These are phyloP conservation scores for Crithidia fasciculata DNA, from an alignment of 208 protist species.

Conservation along the genomic window DNA sequence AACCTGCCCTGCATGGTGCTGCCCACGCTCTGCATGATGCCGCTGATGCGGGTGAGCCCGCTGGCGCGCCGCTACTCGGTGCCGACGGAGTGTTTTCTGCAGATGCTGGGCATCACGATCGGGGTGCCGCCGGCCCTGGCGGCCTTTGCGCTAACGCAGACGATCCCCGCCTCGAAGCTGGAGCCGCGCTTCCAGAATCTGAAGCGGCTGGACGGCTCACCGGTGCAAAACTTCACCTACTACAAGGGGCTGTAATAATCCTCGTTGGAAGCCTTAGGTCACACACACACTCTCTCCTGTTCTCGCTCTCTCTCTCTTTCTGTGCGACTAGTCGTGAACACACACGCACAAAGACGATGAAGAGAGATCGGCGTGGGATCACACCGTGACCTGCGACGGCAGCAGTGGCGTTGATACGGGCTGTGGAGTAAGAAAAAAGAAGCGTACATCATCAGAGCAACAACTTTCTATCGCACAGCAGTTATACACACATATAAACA, in stretches of 20 bases:
- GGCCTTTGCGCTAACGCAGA: constrained; percentile 62
- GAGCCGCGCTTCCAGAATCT: constrained; percentile 73
- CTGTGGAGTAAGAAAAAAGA: no score
- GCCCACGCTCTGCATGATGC: constrained; percentile 86
- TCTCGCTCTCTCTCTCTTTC: no score
- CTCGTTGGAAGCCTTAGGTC: no score
- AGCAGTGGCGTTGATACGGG: no score
- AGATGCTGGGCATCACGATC: constrained; percentile 69
- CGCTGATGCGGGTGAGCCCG: constrained; percentile 44
- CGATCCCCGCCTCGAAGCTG: constrained; percentile 51
- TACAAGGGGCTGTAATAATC: constrained; percentile 82
- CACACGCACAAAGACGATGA: no score
- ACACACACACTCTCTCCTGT: no score
- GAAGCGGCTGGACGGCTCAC: constrained; percentile 63
- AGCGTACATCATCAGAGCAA: no score
- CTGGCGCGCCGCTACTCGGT: constrained; percentile 42
- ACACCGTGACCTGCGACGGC: no score
- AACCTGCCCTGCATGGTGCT: constrained; percentile 87
- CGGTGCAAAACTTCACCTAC: constrained; percentile 71
- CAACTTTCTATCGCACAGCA: no score
- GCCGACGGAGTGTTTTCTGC: constrained; percentile 56
- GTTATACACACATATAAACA: no score
- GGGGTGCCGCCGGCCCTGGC: constrained; percentile 82
- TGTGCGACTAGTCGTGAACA: no score
- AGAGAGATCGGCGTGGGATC: no score